phyloP scores from a whole-genome alignment of 176 grass and related monocot species.

The Alloteropsis semialata region DNA sequence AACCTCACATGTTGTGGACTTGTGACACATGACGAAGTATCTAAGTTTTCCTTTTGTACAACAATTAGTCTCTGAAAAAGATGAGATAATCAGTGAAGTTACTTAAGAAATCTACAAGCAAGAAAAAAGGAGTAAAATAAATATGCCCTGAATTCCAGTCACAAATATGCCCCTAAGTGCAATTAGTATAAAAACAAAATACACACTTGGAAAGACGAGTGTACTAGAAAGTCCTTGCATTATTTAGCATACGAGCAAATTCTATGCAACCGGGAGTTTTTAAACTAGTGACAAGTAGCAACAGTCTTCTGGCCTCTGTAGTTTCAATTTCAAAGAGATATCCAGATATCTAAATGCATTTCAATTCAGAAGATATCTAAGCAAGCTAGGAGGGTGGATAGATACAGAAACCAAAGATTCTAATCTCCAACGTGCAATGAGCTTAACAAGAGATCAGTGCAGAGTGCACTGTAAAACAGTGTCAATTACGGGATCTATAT shows the following conservation, averaged over 20 bases:
- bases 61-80: conserved; percentile 77
- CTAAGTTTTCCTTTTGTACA: conserved; percentile 70
- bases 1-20: conserved; percentile 83
- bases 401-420: background rate
- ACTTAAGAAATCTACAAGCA: background rate
- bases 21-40: conserved; percentile 76
- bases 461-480: background rate
- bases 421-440: background rate
- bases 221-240: background rate
- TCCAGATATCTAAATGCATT: background rate
- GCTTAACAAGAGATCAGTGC: background rate
- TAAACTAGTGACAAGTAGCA: background rate
- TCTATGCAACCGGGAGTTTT: background rate
- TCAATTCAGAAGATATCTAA: background rate
- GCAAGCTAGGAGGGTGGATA: background rate
- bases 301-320: background rate
- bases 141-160: background rate
- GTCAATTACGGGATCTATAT: background rate
- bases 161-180: background rate
- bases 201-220: background rate
- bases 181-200: conserved; percentile 2
- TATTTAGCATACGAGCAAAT: conserved; percentile 1
- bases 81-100: background rate
- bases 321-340: conserved; percentile 13
- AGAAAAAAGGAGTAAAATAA: conserved; percentile 19